Conservation (phyloP, 371 early-diverging fungal genomes). For the Mucor sp. region DNA sequence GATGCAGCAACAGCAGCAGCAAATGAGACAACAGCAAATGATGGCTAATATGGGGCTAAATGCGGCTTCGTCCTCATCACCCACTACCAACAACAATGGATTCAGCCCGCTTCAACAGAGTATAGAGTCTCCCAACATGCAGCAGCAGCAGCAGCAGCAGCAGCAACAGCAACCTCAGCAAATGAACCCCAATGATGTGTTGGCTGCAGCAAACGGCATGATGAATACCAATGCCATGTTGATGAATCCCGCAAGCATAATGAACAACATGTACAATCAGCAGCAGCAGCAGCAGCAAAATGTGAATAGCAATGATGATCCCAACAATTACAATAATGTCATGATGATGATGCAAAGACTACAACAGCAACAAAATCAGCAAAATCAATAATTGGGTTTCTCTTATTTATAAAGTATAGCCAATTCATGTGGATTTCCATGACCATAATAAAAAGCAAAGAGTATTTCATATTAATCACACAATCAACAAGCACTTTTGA, state of each 20-base stretch:
- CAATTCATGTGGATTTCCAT: background rate
- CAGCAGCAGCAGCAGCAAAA: background rate
- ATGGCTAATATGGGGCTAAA: constrained; percentile 26
- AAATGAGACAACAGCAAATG: constrained; percentile 29
- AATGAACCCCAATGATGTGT: constrained; percentile 33
- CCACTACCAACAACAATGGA: constrained; percentile 13
- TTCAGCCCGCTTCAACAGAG: constrained; percentile 26
- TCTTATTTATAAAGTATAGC: background rate
- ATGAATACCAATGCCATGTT: constrained; percentile 30
- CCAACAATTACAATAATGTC: constrained; percentile 33
- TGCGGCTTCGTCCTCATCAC: background rate
- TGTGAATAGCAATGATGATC: constrained; percentile 17
- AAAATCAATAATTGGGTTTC: constrained; percentile 5
- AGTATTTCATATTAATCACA: background rate
- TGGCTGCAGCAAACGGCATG: constrained; percentile 31
- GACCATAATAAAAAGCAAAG: background rate
- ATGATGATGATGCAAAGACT: constrained; percentile 46
- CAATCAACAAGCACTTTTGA: background rate
- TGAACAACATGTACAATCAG: constrained; percentile 21
- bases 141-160: constrained; percentile 14
- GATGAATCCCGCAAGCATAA: constrained; percentile 20
- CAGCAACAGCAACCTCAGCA: constrained; percentile 18
- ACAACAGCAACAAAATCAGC: constrained; percentile 23
- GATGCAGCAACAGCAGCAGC: constrained; percentile 27
- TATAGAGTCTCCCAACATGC: constrained; percentile 23